Evolutionary conservation across 2,329 filamentous ascomycete species (phyloP).

Genomic region (Colletotrichum sp.): DNA sequence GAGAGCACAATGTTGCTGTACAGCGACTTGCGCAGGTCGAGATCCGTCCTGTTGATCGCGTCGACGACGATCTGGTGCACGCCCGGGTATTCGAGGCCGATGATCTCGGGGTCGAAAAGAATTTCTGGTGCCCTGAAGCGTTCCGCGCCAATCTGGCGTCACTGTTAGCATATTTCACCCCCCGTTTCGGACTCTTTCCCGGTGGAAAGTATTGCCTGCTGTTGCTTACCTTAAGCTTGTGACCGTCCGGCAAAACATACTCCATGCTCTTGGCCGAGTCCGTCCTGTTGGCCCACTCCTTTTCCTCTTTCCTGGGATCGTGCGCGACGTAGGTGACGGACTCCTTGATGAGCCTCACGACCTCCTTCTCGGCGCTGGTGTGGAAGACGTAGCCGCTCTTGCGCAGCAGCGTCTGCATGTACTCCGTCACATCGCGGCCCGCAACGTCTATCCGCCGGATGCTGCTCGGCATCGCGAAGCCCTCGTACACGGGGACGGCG

Average conservation of each 20-base stretch:
- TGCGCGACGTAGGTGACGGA: conserved; percentile 88
- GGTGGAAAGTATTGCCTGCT: not conserved
- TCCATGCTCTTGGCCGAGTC: conserved; percentile 82
- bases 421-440: conserved; percentile 93
- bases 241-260: conserved; percentile 89
- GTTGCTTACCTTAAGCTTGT: conserved; percentile 79
- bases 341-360: conserved; percentile 98
- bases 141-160: conserved; percentile 79
- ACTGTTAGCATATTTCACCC: not conserved
- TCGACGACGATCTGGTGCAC: conserved; percentile 98
- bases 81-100: conserved; percentile 94
- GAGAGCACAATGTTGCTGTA: conserved; percentile 98
- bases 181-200: no score
- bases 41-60: conserved; percentile 91
- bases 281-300: conserved; percentile 84
- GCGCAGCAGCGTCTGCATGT: conserved; percentile 87
- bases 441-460: conserved; percentile 97
- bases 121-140: conserved; percentile 97
- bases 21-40: conserved; percentile 91
- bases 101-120: conserved; percentile 95
- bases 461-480: conserved; percentile 94
- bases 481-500: conserved; percentile 96
- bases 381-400: conserved; percentile 96
- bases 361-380: conserved; percentile 98
- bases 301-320: conserved; percentile 93